A percentile compares a stretch with the other conserved stretches of the same genome.
Conservation (phyloP, 768 basidiomycete species). For the Serpula lacrymans region DNA sequence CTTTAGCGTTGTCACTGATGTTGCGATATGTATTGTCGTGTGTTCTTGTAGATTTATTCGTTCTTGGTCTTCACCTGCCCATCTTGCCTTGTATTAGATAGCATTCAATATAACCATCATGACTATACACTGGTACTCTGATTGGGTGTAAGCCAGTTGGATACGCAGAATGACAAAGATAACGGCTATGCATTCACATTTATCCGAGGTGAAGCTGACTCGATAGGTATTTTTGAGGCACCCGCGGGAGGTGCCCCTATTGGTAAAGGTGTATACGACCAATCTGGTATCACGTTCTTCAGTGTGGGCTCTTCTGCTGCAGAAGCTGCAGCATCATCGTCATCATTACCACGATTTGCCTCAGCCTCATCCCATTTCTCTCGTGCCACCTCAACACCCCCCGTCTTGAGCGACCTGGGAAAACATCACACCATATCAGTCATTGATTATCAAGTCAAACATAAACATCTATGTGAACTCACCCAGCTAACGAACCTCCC, state of each 20-base stretch:
- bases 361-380: conserved; percentile 85
- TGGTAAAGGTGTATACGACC: conserved; percentile 67
- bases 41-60: conserved; percentile 5
- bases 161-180: not conserved
- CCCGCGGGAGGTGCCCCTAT: conserved; percentile 61
- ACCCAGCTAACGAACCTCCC: conserved; percentile 92
- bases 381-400: conserved; percentile 74
- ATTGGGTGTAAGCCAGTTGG: too few relatives aligned
- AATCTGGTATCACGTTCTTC: conserved; percentile 67
- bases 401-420: conserved; percentile 77
- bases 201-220: conserved; percentile 17
- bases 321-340: conserved; percentile 22
- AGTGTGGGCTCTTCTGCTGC: conserved; percentile 25
- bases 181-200: conserved; percentile 32
- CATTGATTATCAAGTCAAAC: not conserved
- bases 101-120: too few relatives aligned
- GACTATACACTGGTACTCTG: too few relatives aligned
- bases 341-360: conserved; percentile 36
- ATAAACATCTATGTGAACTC: conserved; percentile 31
- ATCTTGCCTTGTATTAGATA: too few relatives aligned
- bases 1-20: too few relatives aligned
- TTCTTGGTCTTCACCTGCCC: too few relatives aligned
- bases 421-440: conserved; percentile 1
- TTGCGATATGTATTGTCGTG: not conserved
- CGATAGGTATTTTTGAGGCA: conserved; percentile 8